Percentiles rank a stretch among this genome's conserved stretches.
Evolutionary conservation across 495 filamentous ascomycete genomes (phyloP).

Genomic region (Penicillium tannophilum): DNA sequence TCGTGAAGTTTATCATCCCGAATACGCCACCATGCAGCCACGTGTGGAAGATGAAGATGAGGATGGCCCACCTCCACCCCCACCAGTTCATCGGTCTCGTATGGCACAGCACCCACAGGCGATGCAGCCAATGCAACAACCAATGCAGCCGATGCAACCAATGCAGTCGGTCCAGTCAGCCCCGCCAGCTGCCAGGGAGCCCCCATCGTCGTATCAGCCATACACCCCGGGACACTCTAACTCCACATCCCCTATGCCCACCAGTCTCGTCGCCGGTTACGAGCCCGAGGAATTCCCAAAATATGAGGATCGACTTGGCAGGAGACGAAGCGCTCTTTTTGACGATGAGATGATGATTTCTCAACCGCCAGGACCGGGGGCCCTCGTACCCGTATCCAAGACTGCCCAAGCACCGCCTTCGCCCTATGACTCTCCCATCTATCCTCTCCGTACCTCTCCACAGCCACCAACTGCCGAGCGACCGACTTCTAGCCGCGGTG

Average conservation of each 20-base stretch:
- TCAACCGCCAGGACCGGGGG: conserved; percentile 24
- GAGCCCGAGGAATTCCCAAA: conserved; percentile 63
- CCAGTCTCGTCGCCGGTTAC: conserved; percentile 71
- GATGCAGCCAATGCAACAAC: conserved; percentile 28
- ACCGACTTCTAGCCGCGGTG: conserved; percentile 20
- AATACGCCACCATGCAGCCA: conserved; percentile 63
- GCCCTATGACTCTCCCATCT: conserved; percentile 32
- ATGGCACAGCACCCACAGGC: conserved; percentile 29
- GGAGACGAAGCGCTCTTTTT: conserved; percentile 34
- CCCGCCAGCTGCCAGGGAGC: conserved; percentile 25
- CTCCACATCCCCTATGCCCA: conserved; percentile 54
- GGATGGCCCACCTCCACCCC: conserved; percentile 50
- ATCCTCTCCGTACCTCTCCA: conserved; percentile 42
- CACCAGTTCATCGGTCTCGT: conserved; percentile 48
- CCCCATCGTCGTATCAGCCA: conserved; percentile 34
- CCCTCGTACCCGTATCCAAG: conserved; percentile 17
- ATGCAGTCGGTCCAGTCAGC: conserved; percentile 29
- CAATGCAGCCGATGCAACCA: conserved; percentile 15
- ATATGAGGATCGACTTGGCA: conserved; percentile 21
- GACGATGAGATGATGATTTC: conserved; percentile 36
- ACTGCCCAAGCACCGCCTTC: conserved; percentile 25
- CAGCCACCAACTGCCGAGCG: conserved; percentile 32
- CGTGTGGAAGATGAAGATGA: conserved; percentile 71
- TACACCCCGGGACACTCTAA: conserved; percentile 39
- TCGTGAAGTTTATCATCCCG: conserved; percentile 35